phyloP scores from a whole-genome alignment of 1,284 basidiomycete genomes.

The Irpex sp. region DNA sequence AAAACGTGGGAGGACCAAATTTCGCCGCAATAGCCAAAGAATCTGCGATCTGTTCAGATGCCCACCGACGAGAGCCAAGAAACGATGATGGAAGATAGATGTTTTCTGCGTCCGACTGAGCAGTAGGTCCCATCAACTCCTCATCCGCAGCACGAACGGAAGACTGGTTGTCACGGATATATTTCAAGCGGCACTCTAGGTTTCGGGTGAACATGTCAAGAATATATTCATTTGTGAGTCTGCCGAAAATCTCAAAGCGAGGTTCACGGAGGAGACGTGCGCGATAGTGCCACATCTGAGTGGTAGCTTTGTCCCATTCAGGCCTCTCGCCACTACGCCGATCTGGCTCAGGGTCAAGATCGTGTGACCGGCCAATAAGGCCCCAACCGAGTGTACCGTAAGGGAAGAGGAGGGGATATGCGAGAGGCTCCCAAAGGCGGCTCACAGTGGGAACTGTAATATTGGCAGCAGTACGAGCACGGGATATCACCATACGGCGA shows the following conservation, averaged over 20 bases:
- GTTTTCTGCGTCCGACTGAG: neutral
- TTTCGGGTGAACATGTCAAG: constrained; percentile 35
- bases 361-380: neutral
- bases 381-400: constrained; percentile 33
- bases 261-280: constrained; percentile 18
- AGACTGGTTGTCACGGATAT: constrained; percentile 28
- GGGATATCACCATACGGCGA: constrained; percentile 13
- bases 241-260: constrained; percentile 32
- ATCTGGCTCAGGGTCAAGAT: neutral
- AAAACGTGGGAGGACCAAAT: too few species aligned
- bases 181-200: constrained; percentile 26
- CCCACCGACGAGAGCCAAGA: too few species aligned
- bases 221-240: constrained; percentile 31
- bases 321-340: too few species aligned
- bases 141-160: constrained; percentile 21
- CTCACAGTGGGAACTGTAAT: constrained; percentile 27
- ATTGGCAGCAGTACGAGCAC: neutral
- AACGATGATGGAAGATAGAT: too few species aligned
- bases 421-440: constrained; percentile 27
- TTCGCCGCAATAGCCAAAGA: too few species aligned
- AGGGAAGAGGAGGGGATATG: constrained; percentile 35
- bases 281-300: too few species aligned
- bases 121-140: too few species aligned
- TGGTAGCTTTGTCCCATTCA: too few species aligned
- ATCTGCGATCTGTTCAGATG: too few species aligned